Conservation (phyloP, 2,329 filamentous ascomycete species). For the Chrysosporium queenslandicum region DNA sequence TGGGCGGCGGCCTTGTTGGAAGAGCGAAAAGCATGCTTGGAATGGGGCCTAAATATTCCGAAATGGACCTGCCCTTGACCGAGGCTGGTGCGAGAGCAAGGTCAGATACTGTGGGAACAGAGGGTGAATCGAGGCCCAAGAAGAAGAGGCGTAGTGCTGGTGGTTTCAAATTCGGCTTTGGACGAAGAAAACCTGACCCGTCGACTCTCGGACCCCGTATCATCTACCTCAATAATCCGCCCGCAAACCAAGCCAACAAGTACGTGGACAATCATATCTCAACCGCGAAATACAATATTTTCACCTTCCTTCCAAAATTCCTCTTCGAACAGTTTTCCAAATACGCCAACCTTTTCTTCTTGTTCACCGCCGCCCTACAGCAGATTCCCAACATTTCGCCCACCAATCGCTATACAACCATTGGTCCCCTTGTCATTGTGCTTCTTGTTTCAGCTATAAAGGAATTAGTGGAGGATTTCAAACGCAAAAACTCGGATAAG, state of each 20-base stretch:
- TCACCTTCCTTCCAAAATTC: slow-evolving; percentile 93
- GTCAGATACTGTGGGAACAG: slow-evolving; percentile 35
- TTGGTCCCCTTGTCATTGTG: slow-evolving; percentile 83
- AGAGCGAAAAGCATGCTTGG: slow-evolving; percentile 83
- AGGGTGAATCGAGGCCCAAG: slow-evolving; percentile 37
- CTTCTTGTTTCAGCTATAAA: slow-evolving; percentile 91
- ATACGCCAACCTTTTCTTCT: slow-evolving; percentile 98
- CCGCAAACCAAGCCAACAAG: slow-evolving; percentile 78
- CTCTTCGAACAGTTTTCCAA: slow-evolving; percentile 97
- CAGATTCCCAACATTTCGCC: slow-evolving; percentile 93
- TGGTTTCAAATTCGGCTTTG: slow-evolving; percentile 89
- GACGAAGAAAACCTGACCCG: slow-evolving; percentile 72
- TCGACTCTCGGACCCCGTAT: slow-evolving; percentile 83
- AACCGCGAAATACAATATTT: slow-evolving; percentile 90
- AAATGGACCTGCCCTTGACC: slow-evolving; percentile 95
- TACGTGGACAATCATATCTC: slow-evolving; percentile 96
- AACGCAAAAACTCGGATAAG: slow-evolving; percentile 76
- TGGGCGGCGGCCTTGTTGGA: slow-evolving; percentile 80
- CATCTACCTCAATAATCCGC: slow-evolving; percentile 92
- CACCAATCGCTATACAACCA: slow-evolving; percentile 91
- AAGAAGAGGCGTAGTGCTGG: slow-evolving; percentile 54
- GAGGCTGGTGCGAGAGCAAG: slow-evolving; percentile 53
- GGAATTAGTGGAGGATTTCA: slow-evolving; percentile 86
- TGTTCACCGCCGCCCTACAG: slow-evolving; percentile 89
- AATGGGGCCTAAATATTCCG: slow-evolving; percentile 77